Percentiles rank a stretch among this genome's conserved stretches.
phyloP scores from a whole-genome alignment of 202 grass and related monocot genomes.

The Alloteropsis angusta region DNA sequence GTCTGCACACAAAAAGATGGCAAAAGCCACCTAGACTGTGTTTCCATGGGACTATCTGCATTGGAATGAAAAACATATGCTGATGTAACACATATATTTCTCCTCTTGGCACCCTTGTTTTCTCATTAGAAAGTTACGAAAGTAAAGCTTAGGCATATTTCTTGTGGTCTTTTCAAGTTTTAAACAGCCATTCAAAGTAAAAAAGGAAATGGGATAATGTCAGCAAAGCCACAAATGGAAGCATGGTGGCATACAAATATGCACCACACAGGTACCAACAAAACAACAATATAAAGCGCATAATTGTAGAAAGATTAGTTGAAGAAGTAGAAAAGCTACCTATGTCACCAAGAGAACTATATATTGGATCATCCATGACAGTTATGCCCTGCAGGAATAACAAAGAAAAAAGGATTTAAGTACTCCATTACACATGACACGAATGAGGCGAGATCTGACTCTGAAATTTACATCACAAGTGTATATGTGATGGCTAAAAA shows the following conservation, averaged over 20 bases:
- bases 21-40: not conserved
- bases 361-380: constrained; percentile 94
- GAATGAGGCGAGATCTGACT: not conserved
- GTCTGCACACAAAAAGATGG: not conserved
- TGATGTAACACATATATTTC: not conserved
- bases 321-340: constrained; percentile 37
- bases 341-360: constrained; percentile 85
- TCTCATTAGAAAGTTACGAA: not conserved
- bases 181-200: not conserved
- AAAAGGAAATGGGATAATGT: not conserved
- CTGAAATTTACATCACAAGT: not conserved
- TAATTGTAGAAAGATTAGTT: not conserved
- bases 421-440: constrained; percentile 13
- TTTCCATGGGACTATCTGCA: not conserved
- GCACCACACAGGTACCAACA: not conserved
- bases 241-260: not conserved
- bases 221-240: not conserved
- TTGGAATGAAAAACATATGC: not conserved
- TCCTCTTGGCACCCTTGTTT: not conserved
- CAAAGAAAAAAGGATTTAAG: constrained; percentile 2
- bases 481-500: constrained; percentile 1
- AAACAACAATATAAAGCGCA: not conserved
- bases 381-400: constrained; percentile 52
- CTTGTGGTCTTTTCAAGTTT: constrained; percentile 3
- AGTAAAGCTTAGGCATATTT: not conserved